Percentiles rank a stretch among this genome's conserved stretches.
These are phyloP conservation scores for Tolypocladium ovalisporum DNA, from an alignment of 2,329 filamentous ascomycete genomes.

Conservation along the genomic window DNA sequence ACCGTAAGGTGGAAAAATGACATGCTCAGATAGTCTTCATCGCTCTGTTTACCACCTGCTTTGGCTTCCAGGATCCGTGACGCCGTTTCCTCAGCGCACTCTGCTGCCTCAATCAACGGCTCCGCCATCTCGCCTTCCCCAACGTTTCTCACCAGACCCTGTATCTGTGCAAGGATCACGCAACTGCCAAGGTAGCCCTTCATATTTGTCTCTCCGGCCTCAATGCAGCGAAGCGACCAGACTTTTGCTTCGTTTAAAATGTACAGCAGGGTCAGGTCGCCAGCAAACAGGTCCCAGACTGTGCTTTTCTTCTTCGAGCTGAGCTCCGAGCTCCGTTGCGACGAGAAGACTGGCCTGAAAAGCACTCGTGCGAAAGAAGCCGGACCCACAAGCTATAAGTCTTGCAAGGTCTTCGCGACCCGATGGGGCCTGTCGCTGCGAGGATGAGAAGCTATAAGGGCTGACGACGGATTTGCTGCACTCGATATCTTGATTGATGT, in stretches of 20 bases:
- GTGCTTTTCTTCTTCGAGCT: conserved; percentile 30
- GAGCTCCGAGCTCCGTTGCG: conserved; percentile 26
- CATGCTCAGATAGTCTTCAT: not conserved
- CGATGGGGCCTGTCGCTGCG: not conserved
- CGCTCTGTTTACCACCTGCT: not conserved
- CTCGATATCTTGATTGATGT: conserved; percentile 32
- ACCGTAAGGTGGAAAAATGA: conserved; percentile 9
- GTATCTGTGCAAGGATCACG: conserved; percentile 23
- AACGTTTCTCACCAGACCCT: conserved; percentile 20
- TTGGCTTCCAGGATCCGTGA: conserved; percentile 20
- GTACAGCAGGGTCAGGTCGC: conserved; percentile 28
- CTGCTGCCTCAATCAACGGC: conserved; percentile 24
- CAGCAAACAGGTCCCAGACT: conserved; percentile 20
- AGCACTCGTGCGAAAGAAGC: conserved; percentile 26
- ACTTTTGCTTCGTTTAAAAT: conserved; percentile 27
- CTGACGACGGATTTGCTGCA: not conserved
- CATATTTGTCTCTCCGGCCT: conserved; percentile 41
- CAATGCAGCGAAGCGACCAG: conserved; percentile 29
- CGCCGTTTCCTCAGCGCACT: conserved; percentile 21
- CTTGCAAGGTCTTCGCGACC: conserved; percentile 19
- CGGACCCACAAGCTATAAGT: conserved; percentile 25
- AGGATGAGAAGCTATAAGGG: not conserved
- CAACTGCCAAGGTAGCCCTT: conserved; percentile 36
- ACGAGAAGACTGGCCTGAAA: conserved; percentile 26
- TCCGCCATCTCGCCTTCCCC: conserved; percentile 10